These are phyloP conservation scores for Fusarium guadeloupense DNA, from an alignment of 2,329 filamentous ascomycete genomes.

Conservation along the genomic window DNA sequence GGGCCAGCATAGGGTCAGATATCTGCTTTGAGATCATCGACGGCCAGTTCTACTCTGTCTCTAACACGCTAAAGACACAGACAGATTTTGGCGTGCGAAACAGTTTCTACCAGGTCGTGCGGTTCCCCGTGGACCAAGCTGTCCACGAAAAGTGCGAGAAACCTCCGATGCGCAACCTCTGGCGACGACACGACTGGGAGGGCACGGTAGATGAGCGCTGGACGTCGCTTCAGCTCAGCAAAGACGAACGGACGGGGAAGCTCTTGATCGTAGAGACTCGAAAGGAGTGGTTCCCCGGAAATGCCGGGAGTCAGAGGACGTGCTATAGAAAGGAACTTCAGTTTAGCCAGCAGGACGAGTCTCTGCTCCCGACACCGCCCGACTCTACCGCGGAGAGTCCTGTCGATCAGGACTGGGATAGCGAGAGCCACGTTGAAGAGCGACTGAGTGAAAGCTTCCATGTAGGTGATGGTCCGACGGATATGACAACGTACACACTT, in stretches of 20 bases:
- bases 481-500: slow-evolving; percentile 57
- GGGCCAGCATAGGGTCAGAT: slow-evolving; percentile 71
- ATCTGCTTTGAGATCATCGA: slow-evolving; percentile 78
- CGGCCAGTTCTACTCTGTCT: slow-evolving; percentile 73
- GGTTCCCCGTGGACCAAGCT: slow-evolving; percentile 63
- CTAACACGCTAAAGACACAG: slow-evolving; percentile 70
- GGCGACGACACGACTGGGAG: slow-evolving; percentile 73
- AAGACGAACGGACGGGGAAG: slow-evolving; percentile 66
- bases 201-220: slow-evolving; percentile 79
- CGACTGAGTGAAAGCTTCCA: slow-evolving; percentile 51
- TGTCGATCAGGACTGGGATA: slow-evolving; percentile 43
- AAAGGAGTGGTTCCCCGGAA: slow-evolving; percentile 68
- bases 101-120: slow-evolving; percentile 74
- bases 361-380: slow-evolving; percentile 7
- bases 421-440: slow-evolving; percentile 44
- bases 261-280: slow-evolving; percentile 73
- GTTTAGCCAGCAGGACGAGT: slow-evolving; percentile 46
- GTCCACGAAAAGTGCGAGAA: slow-evolving; percentile 50
- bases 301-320: slow-evolving; percentile 68
- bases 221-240: slow-evolving; percentile 71
- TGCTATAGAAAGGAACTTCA: slow-evolving; percentile 70
- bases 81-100: slow-evolving; percentile 72
- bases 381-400: neutral
- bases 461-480: slow-evolving; percentile 55
- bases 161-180: slow-evolving; percentile 59